Evolutionary conservation across 495 filamentous ascomycete species (phyloP), one percentile per base, ranked within the genome.

Genomic region (Hypoxylon cercidicola): DNA sequence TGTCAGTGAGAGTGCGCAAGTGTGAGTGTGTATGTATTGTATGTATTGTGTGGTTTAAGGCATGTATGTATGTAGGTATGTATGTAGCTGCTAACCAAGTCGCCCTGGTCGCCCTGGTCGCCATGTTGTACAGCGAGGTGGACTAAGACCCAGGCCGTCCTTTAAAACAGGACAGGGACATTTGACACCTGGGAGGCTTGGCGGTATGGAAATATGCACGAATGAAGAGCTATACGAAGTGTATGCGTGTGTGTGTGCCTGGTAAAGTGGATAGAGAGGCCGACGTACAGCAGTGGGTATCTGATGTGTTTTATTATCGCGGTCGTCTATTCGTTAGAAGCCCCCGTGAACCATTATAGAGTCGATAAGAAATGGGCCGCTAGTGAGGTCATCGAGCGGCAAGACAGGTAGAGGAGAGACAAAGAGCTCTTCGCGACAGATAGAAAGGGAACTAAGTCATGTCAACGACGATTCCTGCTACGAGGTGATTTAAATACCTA

Each of bases 241-340:
- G 39, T 55, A 37, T 68, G 41, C 43, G 20, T 30, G 44, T 47
- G 65, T 63, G 71, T 73, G 71, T 73, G 68, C 71, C 71, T 73
- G 71, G 64, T 73, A 73, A 73, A 73, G 71, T 73, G 71, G 71
- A 73, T 71, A 68, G 53, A 49, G 41, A 44, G 46, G 58, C 60
- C 20, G 51, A 68, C 65, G 46, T 63, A 68, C 65, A 60, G 44
- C 28, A 59, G 65, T 62, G 60, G 60, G 60, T 68, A 63, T 63
- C 49, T 59, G 55, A 53, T 61, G 54, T 62, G 59, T 54, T 32
- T 62, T 47, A 63, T 68, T 68, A 68, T 68, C 60, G 60, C 55
- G 40, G 32, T 40, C 11, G 23, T 60, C 60, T 25, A 64, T 68
- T 68, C 60, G 65, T 56, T 63, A 63, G 40, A 39, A 21, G 11